These are phyloP conservation scores for Acacia crassicarpa DNA, from an alignment of 306 rosid species.

Conservation along the genomic window DNA sequence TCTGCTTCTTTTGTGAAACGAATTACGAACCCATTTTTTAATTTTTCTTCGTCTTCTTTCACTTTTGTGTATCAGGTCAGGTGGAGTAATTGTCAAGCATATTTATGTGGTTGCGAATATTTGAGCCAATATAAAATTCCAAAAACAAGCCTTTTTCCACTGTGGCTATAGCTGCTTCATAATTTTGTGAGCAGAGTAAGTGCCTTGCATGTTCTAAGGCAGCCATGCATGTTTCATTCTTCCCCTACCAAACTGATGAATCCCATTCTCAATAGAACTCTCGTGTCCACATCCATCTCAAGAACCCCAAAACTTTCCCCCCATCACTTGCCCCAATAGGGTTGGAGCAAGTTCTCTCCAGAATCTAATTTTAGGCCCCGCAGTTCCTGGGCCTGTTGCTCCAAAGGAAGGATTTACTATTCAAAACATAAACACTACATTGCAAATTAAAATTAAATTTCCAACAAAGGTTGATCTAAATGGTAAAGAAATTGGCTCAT, in stretches of 20 bases:
- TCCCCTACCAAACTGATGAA: slow-evolving; percentile 53
- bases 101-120: slow-evolving; percentile 27
- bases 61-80: slow-evolving; percentile 23
- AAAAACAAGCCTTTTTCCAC: background rate
- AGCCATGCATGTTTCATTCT: slow-evolving; percentile 46
- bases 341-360: slow-evolving; percentile 37
- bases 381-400: slow-evolving; percentile 21
- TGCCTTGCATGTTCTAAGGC: slow-evolving; percentile 44
- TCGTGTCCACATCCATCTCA: slow-evolving; percentile 27
- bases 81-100: slow-evolving; percentile 21
- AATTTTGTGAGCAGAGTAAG: slow-evolving; percentile 39
- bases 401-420: background rate
- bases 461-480: no score
- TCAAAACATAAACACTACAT: background rate
- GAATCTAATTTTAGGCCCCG: slow-evolving; percentile 37
- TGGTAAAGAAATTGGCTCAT: no score
- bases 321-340: slow-evolving; percentile 27
- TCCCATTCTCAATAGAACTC: slow-evolving; percentile 41
- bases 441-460: background rate
- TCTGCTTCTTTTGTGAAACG: slow-evolving; percentile 32
- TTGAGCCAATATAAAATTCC: slow-evolving; percentile 16
- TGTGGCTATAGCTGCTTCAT: slow-evolving; percentile 15
- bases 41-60: background rate
- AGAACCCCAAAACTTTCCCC: slow-evolving; percentile 9
- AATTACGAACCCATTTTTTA: slow-evolving; percentile 15